phyloP scores from a whole-genome alignment of 768 basidiomycete species.

The Leccinellum rugosiceps region DNA sequence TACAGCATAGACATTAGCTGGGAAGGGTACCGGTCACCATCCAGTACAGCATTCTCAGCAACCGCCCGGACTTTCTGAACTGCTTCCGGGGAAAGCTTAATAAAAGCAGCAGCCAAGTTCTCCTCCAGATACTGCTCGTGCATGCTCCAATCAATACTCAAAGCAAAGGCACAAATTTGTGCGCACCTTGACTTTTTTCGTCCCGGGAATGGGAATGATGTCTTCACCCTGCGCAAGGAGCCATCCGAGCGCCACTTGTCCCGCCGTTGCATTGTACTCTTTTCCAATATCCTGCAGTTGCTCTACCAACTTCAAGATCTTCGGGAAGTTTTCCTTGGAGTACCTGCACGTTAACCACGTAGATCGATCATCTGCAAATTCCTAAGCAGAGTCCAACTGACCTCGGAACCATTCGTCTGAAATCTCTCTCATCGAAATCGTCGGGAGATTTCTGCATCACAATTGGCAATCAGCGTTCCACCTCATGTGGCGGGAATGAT shows the following conservation, averaged over 20 bases:
- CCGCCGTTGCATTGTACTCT: constrained; percentile 34
- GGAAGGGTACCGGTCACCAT: constrained; percentile 27
- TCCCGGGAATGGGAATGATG: constrained; percentile 42
- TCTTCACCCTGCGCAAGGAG: constrained; percentile 37
- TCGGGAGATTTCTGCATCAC: constrained; percentile 29
- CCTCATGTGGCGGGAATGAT: neutral
- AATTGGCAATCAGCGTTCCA: neutral
- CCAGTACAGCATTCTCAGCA: constrained; percentile 31
- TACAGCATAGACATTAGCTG: constrained; percentile 3
- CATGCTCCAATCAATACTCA: neutral
- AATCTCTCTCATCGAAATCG: constrained; percentile 30
- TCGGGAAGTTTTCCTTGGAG: constrained; percentile 44
- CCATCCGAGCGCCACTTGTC: constrained; percentile 42
- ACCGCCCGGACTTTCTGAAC: constrained; percentile 35
- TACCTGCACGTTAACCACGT: constrained; percentile 14
- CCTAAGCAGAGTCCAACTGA: constrained; percentile 16
- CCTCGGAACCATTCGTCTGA: constrained; percentile 22
- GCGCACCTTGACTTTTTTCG: constrained; percentile 32
- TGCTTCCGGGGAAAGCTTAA: constrained; percentile 37
- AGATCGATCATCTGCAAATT: neutral
- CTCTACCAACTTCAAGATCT: constrained; percentile 38
- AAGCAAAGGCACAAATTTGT: neutral
- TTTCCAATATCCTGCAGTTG: constrained; percentile 32
- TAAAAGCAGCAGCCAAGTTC: constrained; percentile 36
- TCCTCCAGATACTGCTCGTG: constrained; percentile 40